Evolutionary conservation across 768 basidiomycete genomes (phyloP).

Genomic region (Hebeloma cylindrosporum): DNA sequence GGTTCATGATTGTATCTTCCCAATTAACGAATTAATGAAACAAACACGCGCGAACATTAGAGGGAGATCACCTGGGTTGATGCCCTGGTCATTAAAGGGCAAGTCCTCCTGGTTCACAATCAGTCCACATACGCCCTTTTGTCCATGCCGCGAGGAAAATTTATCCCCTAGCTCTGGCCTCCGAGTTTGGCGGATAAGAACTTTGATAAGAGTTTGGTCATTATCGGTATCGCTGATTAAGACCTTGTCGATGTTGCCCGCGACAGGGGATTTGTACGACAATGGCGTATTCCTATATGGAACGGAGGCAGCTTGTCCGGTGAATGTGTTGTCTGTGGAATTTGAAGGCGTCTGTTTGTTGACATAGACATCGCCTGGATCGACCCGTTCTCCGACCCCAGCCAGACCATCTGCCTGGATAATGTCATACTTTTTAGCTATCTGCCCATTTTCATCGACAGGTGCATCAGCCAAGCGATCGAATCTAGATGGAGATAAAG

Average conservation of each 20-base stretch:
- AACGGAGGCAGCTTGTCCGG: slow-evolving; percentile 77
- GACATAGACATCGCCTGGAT: slow-evolving; percentile 91
- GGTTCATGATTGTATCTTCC: slow-evolving; percentile 98
- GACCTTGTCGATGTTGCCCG: slow-evolving; percentile 96
- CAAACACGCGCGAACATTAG: slow-evolving; percentile 7
- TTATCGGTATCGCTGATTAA: slow-evolving; percentile 97
- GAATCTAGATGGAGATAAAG: slow-evolving; percentile 48
- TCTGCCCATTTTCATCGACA: slow-evolving; percentile 74
- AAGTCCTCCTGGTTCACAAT: slow-evolving; percentile 99
- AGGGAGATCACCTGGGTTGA: slow-evolving; percentile 67
- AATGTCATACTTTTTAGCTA: slow-evolving; percentile 85
- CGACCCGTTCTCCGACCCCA: slow-evolving; percentile 91
- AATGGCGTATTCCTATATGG: slow-evolving; percentile 92
- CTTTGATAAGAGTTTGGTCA: slow-evolving; percentile 95
- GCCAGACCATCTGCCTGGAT: slow-evolving; percentile 92
- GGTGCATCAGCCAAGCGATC: slow-evolving; percentile 95
- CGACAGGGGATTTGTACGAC: slow-evolving; percentile 90
- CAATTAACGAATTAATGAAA: slow-evolving; percentile 15
- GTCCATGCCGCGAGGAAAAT: slow-evolving; percentile 96
- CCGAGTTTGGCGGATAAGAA: slow-evolving; percentile 94
- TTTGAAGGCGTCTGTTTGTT: slow-evolving; percentile 97
- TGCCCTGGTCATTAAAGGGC: slow-evolving; percentile 99
- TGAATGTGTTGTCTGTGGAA: slow-evolving; percentile 88
- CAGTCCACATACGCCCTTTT: slow-evolving; percentile 98
- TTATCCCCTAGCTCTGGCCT: slow-evolving; percentile 97